These are phyloP conservation scores for Tricholoma flavovirens DNA, from an alignment of 768 basidiomycete genomes.

Conservation along the genomic window DNA sequence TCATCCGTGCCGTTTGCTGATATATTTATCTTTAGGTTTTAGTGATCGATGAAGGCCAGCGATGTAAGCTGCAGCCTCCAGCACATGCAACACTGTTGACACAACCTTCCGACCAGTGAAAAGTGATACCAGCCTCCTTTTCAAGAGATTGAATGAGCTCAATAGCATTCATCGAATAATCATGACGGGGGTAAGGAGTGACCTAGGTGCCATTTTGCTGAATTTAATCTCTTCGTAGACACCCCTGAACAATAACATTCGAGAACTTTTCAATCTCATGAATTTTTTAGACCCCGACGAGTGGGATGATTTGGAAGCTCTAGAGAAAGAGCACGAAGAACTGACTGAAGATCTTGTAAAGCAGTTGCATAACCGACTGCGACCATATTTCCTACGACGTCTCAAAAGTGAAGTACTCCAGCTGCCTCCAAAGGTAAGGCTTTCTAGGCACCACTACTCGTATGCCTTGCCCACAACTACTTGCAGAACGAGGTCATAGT, in stretches of 20 bases:
- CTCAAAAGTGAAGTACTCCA: slow-evolving; percentile 90
- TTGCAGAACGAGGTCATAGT: slow-evolving; percentile 84
- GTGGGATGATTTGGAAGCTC: slow-evolving; percentile 68
- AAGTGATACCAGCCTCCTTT: slow-evolving; percentile 72
- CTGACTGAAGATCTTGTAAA: slow-evolving; percentile 78
- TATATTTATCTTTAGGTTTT: slow-evolving; percentile 38
- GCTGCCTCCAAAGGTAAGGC: slow-evolving; percentile 79
- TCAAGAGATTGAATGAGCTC: slow-evolving; percentile 77
- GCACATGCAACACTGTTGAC: slow-evolving; percentile 8
- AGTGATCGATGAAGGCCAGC: slow-evolving; percentile 90
- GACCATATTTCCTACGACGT: slow-evolving; percentile 90
- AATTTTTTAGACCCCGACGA: slow-evolving; percentile 82
- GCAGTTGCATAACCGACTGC: slow-evolving; percentile 68
- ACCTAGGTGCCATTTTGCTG: slow-evolving; percentile 5
- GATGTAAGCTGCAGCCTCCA: slow-evolving; percentile 45
- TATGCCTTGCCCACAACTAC: background rate
- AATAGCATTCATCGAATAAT: slow-evolving; percentile 76
- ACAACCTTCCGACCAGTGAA: slow-evolving; percentile 52
- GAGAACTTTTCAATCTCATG: slow-evolving; percentile 96
- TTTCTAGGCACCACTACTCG: background rate
- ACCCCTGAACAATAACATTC: slow-evolving; percentile 94
- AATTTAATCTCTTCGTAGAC: slow-evolving; percentile 43
- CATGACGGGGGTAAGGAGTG: slow-evolving; percentile 72
- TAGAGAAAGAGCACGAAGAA: slow-evolving; percentile 71
- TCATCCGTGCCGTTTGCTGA: background rate